phyloP scores from a whole-genome alignment of 345 rosid genomes.

The Toxicodendron radicans region DNA sequence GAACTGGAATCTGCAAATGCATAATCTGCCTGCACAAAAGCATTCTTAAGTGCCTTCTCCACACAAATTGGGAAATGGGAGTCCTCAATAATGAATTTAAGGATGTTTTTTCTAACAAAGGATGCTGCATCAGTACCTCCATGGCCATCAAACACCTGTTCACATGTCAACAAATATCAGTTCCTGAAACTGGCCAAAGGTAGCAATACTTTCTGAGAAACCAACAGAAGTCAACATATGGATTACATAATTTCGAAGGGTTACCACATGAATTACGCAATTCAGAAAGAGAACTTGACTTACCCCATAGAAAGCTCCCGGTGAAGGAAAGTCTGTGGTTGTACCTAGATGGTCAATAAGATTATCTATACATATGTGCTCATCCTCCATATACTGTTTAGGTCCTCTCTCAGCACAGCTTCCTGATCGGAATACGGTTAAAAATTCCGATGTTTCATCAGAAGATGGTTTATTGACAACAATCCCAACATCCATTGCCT shows the following conservation, averaged over 20 bases:
- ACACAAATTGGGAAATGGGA: slow-evolving; percentile 73
- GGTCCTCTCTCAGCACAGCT: slow-evolving; percentile 94
- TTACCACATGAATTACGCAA: not conserved
- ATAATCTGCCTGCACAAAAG: slow-evolving; percentile 84
- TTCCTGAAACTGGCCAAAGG: slow-evolving; percentile 8
- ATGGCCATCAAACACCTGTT: slow-evolving; percentile 95
- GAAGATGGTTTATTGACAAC: slow-evolving; percentile 48
- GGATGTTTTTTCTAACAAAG: slow-evolving; percentile 70
- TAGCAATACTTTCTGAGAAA: not conserved
- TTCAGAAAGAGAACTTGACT: not conserved
- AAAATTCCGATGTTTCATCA: slow-evolving; percentile 52
- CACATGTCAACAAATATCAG: slow-evolving; percentile 22
- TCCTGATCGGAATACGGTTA: slow-evolving; percentile 77
- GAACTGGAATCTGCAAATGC: slow-evolving; percentile 84
- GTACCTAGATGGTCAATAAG: slow-evolving; percentile 61
- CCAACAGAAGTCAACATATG: not conserved
- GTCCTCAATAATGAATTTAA: slow-evolving; percentile 76
- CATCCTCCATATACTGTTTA: slow-evolving; percentile 93
- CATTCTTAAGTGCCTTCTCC: slow-evolving; percentile 76
- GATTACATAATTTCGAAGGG: not conserved
- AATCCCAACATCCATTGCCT: slow-evolving; percentile 66
- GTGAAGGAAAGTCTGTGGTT: slow-evolving; percentile 48
- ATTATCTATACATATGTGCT: slow-evolving; percentile 83
- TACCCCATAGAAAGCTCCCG: slow-evolving; percentile 97
- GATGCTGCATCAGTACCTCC: slow-evolving; percentile 95